Evolutionary conservation across 2,329 filamentous ascomycete species (phyloP).

Genomic region (Fusarium sp.): DNA sequence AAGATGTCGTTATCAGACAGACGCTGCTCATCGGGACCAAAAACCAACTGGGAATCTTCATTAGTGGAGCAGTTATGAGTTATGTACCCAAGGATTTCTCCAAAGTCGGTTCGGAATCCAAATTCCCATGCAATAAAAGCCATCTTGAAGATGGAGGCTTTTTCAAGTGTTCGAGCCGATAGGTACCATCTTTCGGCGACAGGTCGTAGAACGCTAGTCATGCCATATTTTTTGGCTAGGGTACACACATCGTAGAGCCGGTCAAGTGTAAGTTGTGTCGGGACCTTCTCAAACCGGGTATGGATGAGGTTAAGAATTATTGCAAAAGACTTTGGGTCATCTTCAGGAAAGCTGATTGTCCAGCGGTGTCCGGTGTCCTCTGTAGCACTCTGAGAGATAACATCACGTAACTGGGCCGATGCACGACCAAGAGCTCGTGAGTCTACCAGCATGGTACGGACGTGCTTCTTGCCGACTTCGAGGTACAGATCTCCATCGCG

Average conservation of each 20-base stretch:
- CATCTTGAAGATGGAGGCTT: not conserved
- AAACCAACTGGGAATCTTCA: slow-evolving; percentile 4
- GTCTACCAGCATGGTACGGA: slow-evolving; percentile 18
- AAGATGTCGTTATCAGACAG: slow-evolving; percentile 4
- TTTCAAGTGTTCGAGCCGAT: not conserved
- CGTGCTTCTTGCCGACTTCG: not conserved
- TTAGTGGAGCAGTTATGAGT: not conserved
- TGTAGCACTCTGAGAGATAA: not conserved
- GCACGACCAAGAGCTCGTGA: slow-evolving; percentile 25
- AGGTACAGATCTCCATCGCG: slow-evolving; percentile 16
- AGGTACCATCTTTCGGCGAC: slow-evolving; percentile 27
- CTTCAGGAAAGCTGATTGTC: slow-evolving; percentile 11
- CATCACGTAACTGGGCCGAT: not conserved
- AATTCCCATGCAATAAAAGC: slow-evolving; percentile 33
- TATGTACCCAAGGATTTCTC: not conserved
- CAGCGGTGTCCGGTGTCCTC: not conserved
- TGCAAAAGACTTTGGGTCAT: slow-evolving; percentile 8
- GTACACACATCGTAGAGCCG: slow-evolving; percentile 16
- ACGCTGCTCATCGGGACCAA: not conserved
- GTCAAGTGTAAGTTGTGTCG: not conserved
- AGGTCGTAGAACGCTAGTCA: slow-evolving; percentile 22
- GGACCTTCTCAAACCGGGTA: slow-evolving; percentile 8
- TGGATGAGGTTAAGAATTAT: slow-evolving; percentile 25
- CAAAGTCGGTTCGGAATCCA: slow-evolving; percentile 14
- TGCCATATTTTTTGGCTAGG: slow-evolving; percentile 32